A percentile compares a stretch with the other conserved stretches of the same genome.
Conservation (phyloP, 2,329 filamentous ascomycete genomes). For the Penicillium sp. region DNA sequence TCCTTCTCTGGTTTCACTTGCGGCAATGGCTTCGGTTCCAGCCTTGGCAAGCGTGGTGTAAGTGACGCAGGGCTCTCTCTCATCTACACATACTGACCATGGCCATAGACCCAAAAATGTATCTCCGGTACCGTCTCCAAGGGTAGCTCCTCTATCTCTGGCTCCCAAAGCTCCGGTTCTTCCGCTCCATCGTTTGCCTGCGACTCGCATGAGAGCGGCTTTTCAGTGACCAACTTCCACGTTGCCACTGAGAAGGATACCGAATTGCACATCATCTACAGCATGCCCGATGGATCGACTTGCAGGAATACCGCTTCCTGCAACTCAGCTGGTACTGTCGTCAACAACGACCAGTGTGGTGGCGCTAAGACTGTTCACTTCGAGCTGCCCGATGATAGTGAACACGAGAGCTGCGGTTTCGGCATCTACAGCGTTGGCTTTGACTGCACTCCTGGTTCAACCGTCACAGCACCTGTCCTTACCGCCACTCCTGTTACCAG, state of each 20-base stretch:
- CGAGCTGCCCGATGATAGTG: constrained; percentile 48
- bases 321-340: constrained; percentile 56
- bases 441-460: constrained; percentile 22
- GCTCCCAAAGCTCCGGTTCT: constrained; percentile 23
- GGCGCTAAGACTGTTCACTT: constrained; percentile 76
- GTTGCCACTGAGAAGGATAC: constrained; percentile 66
- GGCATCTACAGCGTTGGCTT: constrained; percentile 39
- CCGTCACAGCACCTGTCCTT: constrained; percentile 1
- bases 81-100: constrained; percentile 5
- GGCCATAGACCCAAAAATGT: constrained; percentile 43
- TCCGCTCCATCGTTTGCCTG: constrained; percentile 54
- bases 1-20: constrained; percentile 66
- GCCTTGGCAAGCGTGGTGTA: constrained; percentile 31
- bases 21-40: constrained; percentile 44
- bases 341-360: constrained; percentile 84
- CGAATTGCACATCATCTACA: constrained; percentile 76
- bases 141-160: constrained; percentile 38
- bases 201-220: constrained; percentile 47
- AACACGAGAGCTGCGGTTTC: constrained; percentile 57
- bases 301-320: constrained; percentile 72
- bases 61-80: constrained; percentile 25
- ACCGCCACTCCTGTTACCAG: constrained; percentile 4
- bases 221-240: constrained; percentile 68
- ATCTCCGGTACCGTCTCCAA: constrained; percentile 43
- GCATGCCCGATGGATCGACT: constrained; percentile 68